phyloP scores from a whole-genome alignment of 2,329 filamentous ascomycete species.

The Pseudonectria buxi region DNA sequence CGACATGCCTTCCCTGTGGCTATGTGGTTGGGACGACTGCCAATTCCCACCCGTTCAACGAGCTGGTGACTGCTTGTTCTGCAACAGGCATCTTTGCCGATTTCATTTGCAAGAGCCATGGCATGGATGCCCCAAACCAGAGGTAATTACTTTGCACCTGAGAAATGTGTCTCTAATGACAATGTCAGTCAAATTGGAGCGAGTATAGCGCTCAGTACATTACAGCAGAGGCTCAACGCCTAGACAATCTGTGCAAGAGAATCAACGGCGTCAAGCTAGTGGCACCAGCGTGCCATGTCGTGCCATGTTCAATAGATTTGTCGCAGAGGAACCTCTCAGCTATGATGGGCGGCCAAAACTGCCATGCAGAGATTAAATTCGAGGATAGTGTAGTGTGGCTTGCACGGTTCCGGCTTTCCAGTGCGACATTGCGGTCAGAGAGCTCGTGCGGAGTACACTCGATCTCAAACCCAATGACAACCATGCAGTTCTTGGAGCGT shows the following conservation, averaged over 20 bases:
- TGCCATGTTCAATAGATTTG: constrained; percentile 1
- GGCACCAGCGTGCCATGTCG: constrained; percentile 1
- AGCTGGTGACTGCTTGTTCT: constrained; percentile 5
- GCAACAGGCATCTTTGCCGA: constrained; percentile 3
- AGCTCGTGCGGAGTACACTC: too few relatives aligned
- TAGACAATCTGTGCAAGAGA: constrained; percentile 3
- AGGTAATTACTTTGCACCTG: constrained; percentile 2
- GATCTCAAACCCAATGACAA: too few relatives aligned
- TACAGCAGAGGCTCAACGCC: constrained; percentile 1
- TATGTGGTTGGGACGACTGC: constrained; percentile 3
- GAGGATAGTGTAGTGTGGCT: constrained; percentile 3
- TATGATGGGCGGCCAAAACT: constrained; percentile 6
- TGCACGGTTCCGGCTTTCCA: background rate
- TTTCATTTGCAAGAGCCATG: constrained; percentile 2
- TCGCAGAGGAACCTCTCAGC: constrained; percentile 2
- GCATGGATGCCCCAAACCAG: constrained; percentile 4
- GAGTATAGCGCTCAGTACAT: constrained; percentile 2
- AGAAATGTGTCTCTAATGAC: background rate
- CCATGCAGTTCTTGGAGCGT: too few relatives aligned
- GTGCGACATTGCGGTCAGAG: too few relatives aligned
- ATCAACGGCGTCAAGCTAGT: constrained; percentile 2
- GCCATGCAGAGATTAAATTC: constrained; percentile 4
- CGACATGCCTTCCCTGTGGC: constrained; percentile 2
- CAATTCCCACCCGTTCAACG: constrained; percentile 2
- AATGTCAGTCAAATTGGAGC: constrained; percentile 1